These are phyloP conservation scores for Fusarium verrucosum DNA, from an alignment of 2,329 filamentous ascomycete genomes.

Conservation along the genomic window DNA sequence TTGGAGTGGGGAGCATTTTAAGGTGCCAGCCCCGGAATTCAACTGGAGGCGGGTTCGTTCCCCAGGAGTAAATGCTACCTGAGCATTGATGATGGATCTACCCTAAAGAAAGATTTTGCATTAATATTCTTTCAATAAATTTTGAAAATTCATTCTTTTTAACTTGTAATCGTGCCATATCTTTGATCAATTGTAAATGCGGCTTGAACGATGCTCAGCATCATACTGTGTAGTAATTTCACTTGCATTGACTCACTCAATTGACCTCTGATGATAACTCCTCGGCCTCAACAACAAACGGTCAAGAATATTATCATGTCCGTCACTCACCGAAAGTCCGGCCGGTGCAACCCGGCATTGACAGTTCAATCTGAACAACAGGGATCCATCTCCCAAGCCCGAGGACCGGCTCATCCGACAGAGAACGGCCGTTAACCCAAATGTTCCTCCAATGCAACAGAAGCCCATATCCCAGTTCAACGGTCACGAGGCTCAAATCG, in stretches of 20 bases:
- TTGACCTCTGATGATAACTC: too few relatives aligned
- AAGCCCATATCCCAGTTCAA: not conserved
- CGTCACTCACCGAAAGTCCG: not conserved
- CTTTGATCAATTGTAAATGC: too few relatives aligned
- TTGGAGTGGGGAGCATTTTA: not conserved
- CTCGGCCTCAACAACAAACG: too few relatives aligned
- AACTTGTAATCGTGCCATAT: not conserved
- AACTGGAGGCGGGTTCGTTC: not conserved
- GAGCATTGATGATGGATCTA: not conserved
- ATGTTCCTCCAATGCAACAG: constrained; percentile 9
- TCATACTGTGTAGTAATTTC: not conserved
- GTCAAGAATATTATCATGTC: too few relatives aligned
- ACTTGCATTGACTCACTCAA: not conserved
- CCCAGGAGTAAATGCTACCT: too few relatives aligned
- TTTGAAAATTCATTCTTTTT: not conserved
- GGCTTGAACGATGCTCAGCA: not conserved
- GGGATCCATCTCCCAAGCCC: not conserved
- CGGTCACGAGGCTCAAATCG: constrained; percentile 5
- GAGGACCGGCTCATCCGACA: not conserved
- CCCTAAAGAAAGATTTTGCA: not conserved
- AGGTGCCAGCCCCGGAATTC: not conserved
- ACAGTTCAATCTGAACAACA: not conserved
- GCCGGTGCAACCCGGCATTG: too few relatives aligned
- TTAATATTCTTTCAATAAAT: too few relatives aligned
- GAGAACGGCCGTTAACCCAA: not conserved